Evolutionary conservation across 1,284 basidiomycete species (phyloP), one percentile per base, ranked within the genome.

Genomic region (Ceratorhiza oryzae-sativae): DNA sequence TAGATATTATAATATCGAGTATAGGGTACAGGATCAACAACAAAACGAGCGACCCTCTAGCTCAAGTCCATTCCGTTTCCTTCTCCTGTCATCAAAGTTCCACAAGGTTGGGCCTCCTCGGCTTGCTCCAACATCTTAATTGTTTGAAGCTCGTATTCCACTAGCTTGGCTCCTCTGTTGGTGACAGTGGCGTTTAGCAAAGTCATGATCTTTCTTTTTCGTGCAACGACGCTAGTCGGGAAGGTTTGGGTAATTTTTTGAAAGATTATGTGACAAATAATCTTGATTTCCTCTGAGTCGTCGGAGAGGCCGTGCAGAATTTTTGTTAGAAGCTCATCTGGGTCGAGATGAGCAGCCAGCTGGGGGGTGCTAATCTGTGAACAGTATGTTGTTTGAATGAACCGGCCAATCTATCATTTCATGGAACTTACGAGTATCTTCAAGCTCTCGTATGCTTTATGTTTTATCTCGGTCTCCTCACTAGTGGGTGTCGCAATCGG

Each of bases 241-340:
- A 93, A 91, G 20, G 96, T 86, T 77, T 93, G 89, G 2, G 94
- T 88, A 2, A 99, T 86, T 30, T 95, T 90, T 83, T 95, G 93
- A 41, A 98, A 85, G 83, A 98, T 92, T 87, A 98, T 92, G 81
- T 97, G 94, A 72, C 90, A 95, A 71, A 98, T 88, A 49, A 97
- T 93, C 82, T 98, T 98, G 84, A 99, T 93, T 79, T 98, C 96
- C 79, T 98, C 95, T 1, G 91, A 91, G 75, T 93, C 91, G 80
- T 99, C 97, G 0, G 85, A 82, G 10, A 99, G 86, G 1, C 95
- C 96, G 0, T 87, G 87, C 58, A 97, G 84, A 55, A 98, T 91
- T 39, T 90, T 88, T 30, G 84, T 85, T n/a, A 97, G 85, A 83
- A 96, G 95, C 48, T 91, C 90, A 74, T 91, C 87, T 8, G 98